Evolutionary conservation across 225 moss, liverwort and hornwort species (phyloP).

Genomic region (Pseudoscleropodium purum): DNA sequence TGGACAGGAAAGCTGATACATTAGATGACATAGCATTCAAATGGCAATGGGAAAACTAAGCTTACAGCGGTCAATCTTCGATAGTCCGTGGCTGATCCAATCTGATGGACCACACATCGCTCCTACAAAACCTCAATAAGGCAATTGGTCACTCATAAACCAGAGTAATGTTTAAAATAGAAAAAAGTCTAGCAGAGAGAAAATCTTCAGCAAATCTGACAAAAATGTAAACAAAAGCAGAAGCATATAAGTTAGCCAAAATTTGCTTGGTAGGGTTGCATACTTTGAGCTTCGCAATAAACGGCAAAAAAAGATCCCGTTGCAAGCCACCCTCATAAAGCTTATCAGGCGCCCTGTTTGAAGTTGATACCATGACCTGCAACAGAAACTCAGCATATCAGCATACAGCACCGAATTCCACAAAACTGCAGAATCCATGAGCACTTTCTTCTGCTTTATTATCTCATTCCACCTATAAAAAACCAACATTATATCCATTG

Average conservation of each 20-base stretch:
- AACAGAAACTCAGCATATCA: neutral
- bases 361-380: slow-evolving; percentile 83
- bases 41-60: neutral
- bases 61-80: slow-evolving; percentile 67
- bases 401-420: neutral
- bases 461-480: neutral
- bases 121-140: slow-evolving; percentile 30
- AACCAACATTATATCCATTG: neutral
- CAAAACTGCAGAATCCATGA: neutral
- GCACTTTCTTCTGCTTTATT: neutral
- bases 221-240: neutral
- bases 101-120: slow-evolving; percentile 66
- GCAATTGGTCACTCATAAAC: neutral
- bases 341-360: slow-evolving; percentile 79
- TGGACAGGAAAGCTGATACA: neutral
- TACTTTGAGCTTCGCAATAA: slow-evolving; percentile 73
- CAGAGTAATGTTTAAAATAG: neutral
- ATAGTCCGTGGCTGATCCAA: slow-evolving; percentile 76
- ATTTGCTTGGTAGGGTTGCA: neutral
- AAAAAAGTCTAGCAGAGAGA: neutral
- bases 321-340: slow-evolving; percentile 92
- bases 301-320: slow-evolving; percentile 76
- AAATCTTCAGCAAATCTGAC: neutral
- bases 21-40: neutral
- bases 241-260: neutral